Evolutionary conservation across 371 early-diverging fungal species (phyloP).

Genomic region (Dinochytrium kinnereticum): DNA sequence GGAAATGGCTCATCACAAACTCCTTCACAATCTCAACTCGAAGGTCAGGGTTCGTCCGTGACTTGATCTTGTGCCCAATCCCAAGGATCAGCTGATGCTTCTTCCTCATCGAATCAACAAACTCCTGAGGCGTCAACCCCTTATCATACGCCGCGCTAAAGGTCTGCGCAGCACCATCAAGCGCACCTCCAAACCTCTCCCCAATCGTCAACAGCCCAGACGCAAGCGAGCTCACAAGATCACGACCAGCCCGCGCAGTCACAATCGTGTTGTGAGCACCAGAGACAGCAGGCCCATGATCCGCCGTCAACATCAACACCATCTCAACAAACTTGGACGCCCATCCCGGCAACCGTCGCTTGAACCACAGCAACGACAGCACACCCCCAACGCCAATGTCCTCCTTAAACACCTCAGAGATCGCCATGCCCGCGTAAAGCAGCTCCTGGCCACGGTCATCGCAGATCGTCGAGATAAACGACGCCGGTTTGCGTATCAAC

Average conservation of each 20-base stretch:
- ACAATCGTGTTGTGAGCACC: constrained; percentile 98
- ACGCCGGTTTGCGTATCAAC: constrained; percentile 97
- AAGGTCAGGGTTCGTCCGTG: constrained; percentile 97
- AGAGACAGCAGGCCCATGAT: constrained; percentile 96
- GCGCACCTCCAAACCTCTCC: constrained; percentile 96
- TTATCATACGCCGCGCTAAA: constrained; percentile 92
- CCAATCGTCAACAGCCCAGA: constrained; percentile 95
- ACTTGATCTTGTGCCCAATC: constrained; percentile 99
- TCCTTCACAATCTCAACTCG: constrained; percentile 94
- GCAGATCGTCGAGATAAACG: constrained; percentile 96
- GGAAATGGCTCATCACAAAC: constrained; percentile 90
- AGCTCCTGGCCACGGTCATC: constrained; percentile 99
- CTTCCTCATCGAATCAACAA: constrained; percentile 90
- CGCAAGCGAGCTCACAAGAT: constrained; percentile 92
- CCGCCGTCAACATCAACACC: constrained; percentile 98
- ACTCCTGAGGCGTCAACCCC: constrained; percentile 86
- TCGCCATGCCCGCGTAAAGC: constrained; percentile 97
- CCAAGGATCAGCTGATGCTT: constrained; percentile 93
- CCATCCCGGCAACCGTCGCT: constrained; percentile 92
- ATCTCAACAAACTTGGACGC: constrained; percentile 98
- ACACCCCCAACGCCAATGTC: constrained; percentile 98
- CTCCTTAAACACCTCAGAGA: constrained; percentile 96
- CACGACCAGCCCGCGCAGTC: constrained; percentile 97
- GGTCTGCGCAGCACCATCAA: constrained; percentile 93
- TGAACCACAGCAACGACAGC: constrained; percentile 96